Evolutionary conservation across 768 basidiomycete genomes (phyloP).

Genomic region (Galerina sulciceps): DNA sequence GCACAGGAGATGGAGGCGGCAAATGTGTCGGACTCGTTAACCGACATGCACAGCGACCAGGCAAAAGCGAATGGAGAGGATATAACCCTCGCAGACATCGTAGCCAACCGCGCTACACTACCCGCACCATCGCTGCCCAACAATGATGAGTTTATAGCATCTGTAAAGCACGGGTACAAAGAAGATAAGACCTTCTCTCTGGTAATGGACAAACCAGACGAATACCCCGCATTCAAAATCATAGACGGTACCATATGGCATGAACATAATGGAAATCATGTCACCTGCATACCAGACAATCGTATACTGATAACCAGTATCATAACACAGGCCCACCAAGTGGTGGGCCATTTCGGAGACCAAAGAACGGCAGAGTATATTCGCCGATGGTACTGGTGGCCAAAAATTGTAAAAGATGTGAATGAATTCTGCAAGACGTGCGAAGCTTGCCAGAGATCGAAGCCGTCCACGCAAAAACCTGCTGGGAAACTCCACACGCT

Average conservation of each 20-base stretch:
- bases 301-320: slow-evolving; percentile 10
- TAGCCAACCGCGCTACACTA: neutral
- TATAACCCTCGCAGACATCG: no score
- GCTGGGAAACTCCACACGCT: slow-evolving; percentile 32
- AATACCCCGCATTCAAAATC: slow-evolving; percentile 2
- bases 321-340: slow-evolving; percentile 28
- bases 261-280: slow-evolving; percentile 3
- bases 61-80: no score
- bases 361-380: slow-evolving; percentile 33
- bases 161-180: slow-evolving; percentile 1
- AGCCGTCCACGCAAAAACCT: slow-evolving; percentile 17
- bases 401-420: slow-evolving; percentile 21
- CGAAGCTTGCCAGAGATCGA: slow-evolving; percentile 25
- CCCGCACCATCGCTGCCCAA: neutral
- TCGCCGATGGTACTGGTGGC: slow-evolving; percentile 39
- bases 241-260: slow-evolving; percentile 8
- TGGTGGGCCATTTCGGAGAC: slow-evolving; percentile 35
- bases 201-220: slow-evolving; percentile 1
- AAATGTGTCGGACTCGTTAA: no score
- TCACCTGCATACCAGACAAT: slow-evolving; percentile 23
- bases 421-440: slow-evolving; percentile 26
- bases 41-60: no score
- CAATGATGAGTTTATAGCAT: neutral
- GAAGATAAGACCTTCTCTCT: slow-evolving; percentile 10
- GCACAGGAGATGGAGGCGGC: no score